Conservation (phyloP, 176 grass and related monocot species). For the Avena atlantica region DNA sequence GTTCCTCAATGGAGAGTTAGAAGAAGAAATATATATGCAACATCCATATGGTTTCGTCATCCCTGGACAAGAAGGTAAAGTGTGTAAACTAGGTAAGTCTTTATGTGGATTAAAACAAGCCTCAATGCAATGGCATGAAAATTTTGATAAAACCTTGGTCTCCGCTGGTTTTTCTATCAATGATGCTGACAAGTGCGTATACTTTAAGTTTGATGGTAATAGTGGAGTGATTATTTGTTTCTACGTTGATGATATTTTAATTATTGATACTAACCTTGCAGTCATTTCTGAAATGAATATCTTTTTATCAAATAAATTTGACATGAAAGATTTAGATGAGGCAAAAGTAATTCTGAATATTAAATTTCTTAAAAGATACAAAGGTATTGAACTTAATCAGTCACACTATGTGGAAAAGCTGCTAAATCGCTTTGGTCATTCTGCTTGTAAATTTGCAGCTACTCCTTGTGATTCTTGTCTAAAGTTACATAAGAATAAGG, state of each 20-base stretch:
- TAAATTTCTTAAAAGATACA: constrained; percentile 18
- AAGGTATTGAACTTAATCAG: constrained; percentile 5
- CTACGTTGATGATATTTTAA: too few relatives aligned
- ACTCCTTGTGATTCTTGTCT: neutral
- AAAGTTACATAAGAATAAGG: neutral
- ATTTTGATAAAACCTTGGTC: constrained; percentile 27
- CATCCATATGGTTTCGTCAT: too few relatives aligned
- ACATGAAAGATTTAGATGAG: neutral
- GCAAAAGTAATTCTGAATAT: neutral
- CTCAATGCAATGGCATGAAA: constrained; percentile 36
- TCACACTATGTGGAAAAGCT: neutral
- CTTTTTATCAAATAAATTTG: neutral
- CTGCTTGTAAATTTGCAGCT: neutral
- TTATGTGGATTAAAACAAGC: too few relatives aligned
- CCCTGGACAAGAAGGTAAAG: too few relatives aligned
- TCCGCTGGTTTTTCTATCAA: constrained; percentile 24
- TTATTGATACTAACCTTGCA: neutral
- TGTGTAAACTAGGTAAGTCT: too few relatives aligned
- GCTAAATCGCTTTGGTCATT: neutral
- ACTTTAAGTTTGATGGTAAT: neutral
- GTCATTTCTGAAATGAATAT: neutral
- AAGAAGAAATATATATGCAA: too few relatives aligned
- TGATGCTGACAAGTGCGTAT: constrained; percentile 42
- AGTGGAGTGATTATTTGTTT: neutral
- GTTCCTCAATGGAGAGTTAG: too few relatives aligned